Evolutionary conservation across 2,329 filamentous ascomycete species (phyloP), one percentile per base, ranked within the genome.

Genomic region (Ascochyta fabae): DNA sequence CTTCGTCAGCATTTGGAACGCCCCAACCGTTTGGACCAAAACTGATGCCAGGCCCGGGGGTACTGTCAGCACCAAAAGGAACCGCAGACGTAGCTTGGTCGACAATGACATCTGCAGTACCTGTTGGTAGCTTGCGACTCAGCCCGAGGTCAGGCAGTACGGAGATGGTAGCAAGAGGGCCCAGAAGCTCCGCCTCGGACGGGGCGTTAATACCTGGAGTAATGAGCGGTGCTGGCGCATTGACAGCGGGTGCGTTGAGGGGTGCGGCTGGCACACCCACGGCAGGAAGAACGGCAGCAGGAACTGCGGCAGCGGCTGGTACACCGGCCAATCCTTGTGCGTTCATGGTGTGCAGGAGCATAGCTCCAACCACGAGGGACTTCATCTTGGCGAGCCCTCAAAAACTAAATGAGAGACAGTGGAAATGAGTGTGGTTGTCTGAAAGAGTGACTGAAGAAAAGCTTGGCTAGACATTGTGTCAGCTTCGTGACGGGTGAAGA

Each of bases 391-490:
- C 38, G 43, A 56, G 41, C 39, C 48, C 47, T 43, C 34, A 16
- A 35, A 9, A 33, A 38, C 34, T 22, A 48, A 51, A 52, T 19
- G 39, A 56, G 48, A 56, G 47, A 52, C 42, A 48, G 38, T 48
- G 39, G 39, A 48, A 56, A 56, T 43, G 53, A 56, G 53, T 39
- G 48, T 56, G 47, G 23, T 24, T 39, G 42, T 47, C 42, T 42
- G 35, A 55, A 52, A 44, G 53, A 56, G 48, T 39, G 53, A 56
- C 53, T 56, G 53, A 48, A 52, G 48, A 48, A 52, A 51, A 39
- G 47, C 53, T 51, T 51, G 53, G 47, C 53, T 56, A 56, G 53
- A 56, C 53, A 56, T 52, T 56, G 47, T 51, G 42, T 47, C 53
- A 52, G 48, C 47, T 51, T 34, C 47, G 38, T 26, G 19, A 34